phyloP scores from a whole-genome alignment of 1,139 yeast species.

The Blastobotrys niveus region DNA sequence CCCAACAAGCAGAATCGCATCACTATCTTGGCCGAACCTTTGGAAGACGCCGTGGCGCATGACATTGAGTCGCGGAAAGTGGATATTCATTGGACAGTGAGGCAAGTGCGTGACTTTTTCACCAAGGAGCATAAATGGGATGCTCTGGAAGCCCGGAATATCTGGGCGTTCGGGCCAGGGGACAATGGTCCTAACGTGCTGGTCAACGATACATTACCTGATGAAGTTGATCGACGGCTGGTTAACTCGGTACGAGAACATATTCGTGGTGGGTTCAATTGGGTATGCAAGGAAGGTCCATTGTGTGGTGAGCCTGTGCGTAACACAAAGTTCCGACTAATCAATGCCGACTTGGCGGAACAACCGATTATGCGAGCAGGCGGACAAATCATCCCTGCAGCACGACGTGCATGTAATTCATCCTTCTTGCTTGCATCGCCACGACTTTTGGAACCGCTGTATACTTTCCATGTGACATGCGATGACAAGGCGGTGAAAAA shows the following conservation, averaged over 20 bases:
- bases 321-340: slow-evolving; percentile 63
- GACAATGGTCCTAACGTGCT: slow-evolving; percentile 54
- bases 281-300: slow-evolving; percentile 87
- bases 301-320: slow-evolving; percentile 78
- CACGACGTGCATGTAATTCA: slow-evolving; percentile 78
- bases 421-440: slow-evolving; percentile 79
- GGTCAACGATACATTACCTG: slow-evolving; percentile 71
- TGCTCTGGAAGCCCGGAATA: slow-evolving; percentile 70
- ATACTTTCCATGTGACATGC: slow-evolving; percentile 56
- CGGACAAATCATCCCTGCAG: slow-evolving; percentile 78
- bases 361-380: slow-evolving; percentile 48
- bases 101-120: slow-evolving; percentile 48
- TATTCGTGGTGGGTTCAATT: slow-evolving; percentile 70
- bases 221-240: slow-evolving; percentile 57
- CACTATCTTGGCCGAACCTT: slow-evolving; percentile 75
- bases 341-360: slow-evolving; percentile 53
- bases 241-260: slow-evolving; percentile 47
- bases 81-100: slow-evolving; percentile 36
- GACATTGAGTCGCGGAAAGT: slow-evolving; percentile 56
- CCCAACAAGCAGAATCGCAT: slow-evolving; percentile 52
- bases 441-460: slow-evolving; percentile 74
- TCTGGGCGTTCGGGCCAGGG: slow-evolving; percentile 75
- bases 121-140: slow-evolving; percentile 71
- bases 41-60: slow-evolving; percentile 47
- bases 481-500: slow-evolving; percentile 43